Evolutionary conservation across 2,329 filamentous ascomycete genomes (phyloP).

Genomic region (Neopestalotiopsis clavispora): DNA sequence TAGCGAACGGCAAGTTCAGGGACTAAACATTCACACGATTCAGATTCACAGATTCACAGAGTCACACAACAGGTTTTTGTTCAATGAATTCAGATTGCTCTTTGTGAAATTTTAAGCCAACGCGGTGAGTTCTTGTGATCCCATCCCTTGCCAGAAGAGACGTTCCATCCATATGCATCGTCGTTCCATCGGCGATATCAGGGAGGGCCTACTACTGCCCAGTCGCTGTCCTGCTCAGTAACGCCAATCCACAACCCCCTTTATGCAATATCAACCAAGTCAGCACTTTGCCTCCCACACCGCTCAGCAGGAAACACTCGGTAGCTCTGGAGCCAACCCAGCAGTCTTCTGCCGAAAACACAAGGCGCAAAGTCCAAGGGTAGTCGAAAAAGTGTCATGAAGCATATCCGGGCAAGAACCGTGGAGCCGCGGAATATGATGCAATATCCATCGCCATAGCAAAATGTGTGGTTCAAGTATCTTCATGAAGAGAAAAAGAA

Average conservation of each 20-base stretch:
- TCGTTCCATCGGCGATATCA: constrained; percentile 14
- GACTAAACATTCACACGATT: neutral
- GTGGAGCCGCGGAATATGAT: constrained; percentile 4
- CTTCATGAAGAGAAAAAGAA: constrained; percentile 18
- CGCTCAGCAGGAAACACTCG: neutral
- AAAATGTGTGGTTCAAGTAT: constrained; percentile 13
- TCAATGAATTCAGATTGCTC: constrained; percentile 13
- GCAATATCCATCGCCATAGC: constrained; percentile 13
- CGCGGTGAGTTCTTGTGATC: constrained; percentile 6
- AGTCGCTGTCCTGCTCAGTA: constrained; percentile 7
- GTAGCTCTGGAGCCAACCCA: neutral
- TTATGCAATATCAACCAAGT: constrained; percentile 18
- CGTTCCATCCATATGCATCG: constrained; percentile 17
- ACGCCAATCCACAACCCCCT: constrained; percentile 11
- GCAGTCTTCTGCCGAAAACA: neutral
- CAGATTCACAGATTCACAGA: neutral
- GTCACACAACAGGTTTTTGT: neutral
- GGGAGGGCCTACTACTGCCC: constrained; percentile 4
- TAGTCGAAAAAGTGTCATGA: constrained; percentile 3
- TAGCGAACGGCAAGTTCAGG: neutral
- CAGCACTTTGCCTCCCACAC: neutral
- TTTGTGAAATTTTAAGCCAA: constrained; percentile 14
- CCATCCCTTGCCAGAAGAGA: constrained; percentile 22
- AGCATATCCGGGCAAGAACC: neutral
- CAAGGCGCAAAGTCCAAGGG: neutral